These are phyloP conservation scores for Hondaea fermentalgiana DNA, from an alignment of 108 stramenopile species.

Conservation along the genomic window DNA sequence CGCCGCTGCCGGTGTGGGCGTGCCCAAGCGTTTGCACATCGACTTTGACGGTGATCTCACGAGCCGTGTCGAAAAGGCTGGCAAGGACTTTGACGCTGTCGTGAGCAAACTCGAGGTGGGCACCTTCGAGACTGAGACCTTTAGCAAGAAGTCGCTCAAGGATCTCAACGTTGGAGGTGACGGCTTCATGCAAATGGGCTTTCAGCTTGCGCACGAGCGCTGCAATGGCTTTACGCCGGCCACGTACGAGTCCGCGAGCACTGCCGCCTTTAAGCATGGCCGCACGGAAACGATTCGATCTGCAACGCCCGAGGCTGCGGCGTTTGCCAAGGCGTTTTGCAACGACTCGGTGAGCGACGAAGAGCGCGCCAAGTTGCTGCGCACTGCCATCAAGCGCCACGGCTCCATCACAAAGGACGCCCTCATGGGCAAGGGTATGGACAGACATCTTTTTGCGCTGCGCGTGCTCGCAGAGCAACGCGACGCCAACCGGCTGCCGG, in stretches of 20 bases:
- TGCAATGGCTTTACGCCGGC: conserved; percentile 33
- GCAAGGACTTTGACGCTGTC: background rate
- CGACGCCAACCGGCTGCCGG: background rate
- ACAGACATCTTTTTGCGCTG: conserved; percentile 42
- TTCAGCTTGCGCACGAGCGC: conserved; percentile 36
- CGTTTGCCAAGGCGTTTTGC: background rate
- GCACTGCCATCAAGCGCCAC: conserved; percentile 11
- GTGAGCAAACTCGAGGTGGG: background rate
- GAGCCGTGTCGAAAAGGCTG: background rate
- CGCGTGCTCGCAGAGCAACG: background rate
- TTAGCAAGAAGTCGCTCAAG: conserved; percentile 20
- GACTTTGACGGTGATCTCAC: background rate
- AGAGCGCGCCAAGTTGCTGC: background rate
- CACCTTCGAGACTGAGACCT: background rate
- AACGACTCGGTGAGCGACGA: background rate
- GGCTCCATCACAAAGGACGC: background rate
- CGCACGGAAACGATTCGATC: conserved; percentile 42
- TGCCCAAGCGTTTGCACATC: background rate
- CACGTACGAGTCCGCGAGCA: conserved; percentile 42
- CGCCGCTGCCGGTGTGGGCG: background rate
- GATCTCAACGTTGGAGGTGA: conserved; percentile 32
- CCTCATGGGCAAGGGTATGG: conserved; percentile 37
- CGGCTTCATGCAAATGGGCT: conserved; percentile 35
- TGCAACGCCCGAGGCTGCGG: conserved; percentile 26
- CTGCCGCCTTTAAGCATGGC: conserved; percentile 35